These are phyloP conservation scores for Hericium coralloides DNA, from an alignment of 768 basidiomycete genomes.

Conservation along the genomic window DNA sequence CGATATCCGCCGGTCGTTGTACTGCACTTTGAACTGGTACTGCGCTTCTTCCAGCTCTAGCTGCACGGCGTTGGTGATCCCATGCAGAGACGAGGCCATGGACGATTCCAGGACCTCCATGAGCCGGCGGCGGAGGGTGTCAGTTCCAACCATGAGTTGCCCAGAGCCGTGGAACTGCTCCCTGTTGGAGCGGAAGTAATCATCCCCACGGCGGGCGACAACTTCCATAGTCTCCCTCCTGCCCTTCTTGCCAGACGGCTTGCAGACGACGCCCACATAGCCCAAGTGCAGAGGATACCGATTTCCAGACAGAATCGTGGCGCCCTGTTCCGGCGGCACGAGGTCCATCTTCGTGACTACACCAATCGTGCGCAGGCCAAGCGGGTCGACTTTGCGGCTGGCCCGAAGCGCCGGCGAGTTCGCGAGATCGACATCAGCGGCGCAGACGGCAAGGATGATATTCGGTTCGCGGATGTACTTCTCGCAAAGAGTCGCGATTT, in stretches of 20 bases:
- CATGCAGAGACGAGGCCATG: conserved; percentile 93
- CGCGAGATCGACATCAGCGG: conserved; percentile 96
- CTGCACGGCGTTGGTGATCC: conserved; percentile 95
- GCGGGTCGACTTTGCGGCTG: conserved; percentile 87
- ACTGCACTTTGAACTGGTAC: conserved; percentile 99
- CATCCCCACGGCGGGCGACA: conserved; percentile 49
- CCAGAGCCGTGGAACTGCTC: conserved; percentile 54
- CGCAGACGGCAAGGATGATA: conserved; percentile 96
- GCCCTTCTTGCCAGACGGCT: conserved; percentile 51
- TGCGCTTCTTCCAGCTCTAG: conserved; percentile 94
- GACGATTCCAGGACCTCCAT: conserved; percentile 98
- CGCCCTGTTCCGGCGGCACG: conserved; percentile 79
- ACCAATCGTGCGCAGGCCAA: conserved; percentile 92
- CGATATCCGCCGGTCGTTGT: conserved; percentile 90
- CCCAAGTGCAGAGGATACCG: conserved; percentile 96
- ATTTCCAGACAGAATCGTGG: conserved; percentile 73
- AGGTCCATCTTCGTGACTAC: conserved; percentile 99
- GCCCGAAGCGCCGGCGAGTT: conserved; percentile 95
- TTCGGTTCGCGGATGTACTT: conserved; percentile 99
- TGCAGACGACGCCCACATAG: conserved; percentile 94
- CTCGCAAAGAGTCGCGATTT: conserved; percentile 83
- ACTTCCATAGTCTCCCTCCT: conserved; percentile 40
- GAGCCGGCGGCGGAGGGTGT: conserved; percentile 78
- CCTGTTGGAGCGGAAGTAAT: conserved; percentile 56
- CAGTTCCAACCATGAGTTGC: conserved; percentile 83